Evolutionary conservation across 2,329 filamentous ascomycete genomes (phyloP), one percentile per base, ranked within the genome.

Genomic region (Truncatella angustata): DNA sequence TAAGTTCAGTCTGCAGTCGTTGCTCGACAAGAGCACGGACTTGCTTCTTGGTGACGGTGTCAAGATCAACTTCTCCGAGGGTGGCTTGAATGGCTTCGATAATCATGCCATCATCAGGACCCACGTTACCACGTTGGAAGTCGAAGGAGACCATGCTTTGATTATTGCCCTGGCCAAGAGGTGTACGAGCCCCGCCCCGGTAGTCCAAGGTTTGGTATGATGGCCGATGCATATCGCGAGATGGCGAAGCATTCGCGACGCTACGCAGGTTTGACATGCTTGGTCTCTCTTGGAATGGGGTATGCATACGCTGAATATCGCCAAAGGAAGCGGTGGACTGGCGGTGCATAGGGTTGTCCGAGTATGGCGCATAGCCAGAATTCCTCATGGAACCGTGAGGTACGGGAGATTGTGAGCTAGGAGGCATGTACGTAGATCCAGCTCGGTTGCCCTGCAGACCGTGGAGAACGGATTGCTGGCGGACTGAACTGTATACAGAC

Each of bases 31-130:
- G 80, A 4, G 90, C 92, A 47, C 90, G 82, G 52, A 94, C 87
- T 74, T 97, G 93, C 76, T 99, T 99, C 85, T 97, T 99, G 5
- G 94, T 99, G 44, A 97, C 90, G n/a, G 82, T 93, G 68, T 99
- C 94, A 37, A 99, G 78, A 69, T 99, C 93, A 0, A 97, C 91
- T 64, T 97, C 93, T n/a, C 79, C 74, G 56, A 99, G 77, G 61
- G 94, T 94, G 47, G 80, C 77, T 63, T 91, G 88, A 56, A 97
- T 93, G 1, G 90, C 88, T 55, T 95, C 89, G 16, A 90, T 80
- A 58, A 99, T 97, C 55, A 84, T 81, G 42, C 76, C 77, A 63
- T 97, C 92, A 58, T 88, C 90, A 0, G 91, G 89, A 0, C 90
- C 91, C 21, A 67, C 60, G 51, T 75, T 69, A 40, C 76, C 76